These are phyloP conservation scores for Pseudogymnoascus sp. DNA, from an alignment of 2,329 filamentous ascomycete genomes.

Conservation along the genomic window DNA sequence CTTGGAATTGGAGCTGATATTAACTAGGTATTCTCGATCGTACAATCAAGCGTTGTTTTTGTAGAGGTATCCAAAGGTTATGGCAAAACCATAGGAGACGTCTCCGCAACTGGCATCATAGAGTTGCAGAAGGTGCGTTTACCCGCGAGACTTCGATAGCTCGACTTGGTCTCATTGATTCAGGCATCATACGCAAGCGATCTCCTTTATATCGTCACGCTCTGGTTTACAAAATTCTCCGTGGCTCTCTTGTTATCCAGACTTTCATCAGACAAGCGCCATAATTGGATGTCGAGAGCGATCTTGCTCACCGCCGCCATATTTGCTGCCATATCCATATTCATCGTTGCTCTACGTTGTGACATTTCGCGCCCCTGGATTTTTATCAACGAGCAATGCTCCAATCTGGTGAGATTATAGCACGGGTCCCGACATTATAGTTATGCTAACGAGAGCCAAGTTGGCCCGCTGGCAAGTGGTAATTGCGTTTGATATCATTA, in stretches of 20 bases:
- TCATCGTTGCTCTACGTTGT: conserved; percentile 35
- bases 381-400: conserved; percentile 25
- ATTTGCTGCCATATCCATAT: conserved; percentile 32
- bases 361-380: conserved; percentile 31
- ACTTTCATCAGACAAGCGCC: conserved; percentile 34
- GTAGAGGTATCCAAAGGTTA: conserved; percentile 31
- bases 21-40: conserved; percentile 26
- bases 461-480: conserved; percentile 32
- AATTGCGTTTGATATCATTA: conserved; percentile 32
- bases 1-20: conserved; percentile 14
- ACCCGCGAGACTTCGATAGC: not conserved
- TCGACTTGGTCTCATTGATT: not conserved
- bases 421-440: not conserved
- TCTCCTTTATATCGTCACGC: conserved; percentile 33
- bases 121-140: conserved; percentile 30
- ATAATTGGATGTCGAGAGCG: conserved; percentile 29
- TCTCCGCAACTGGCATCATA: conserved; percentile 16
- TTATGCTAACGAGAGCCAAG: conserved; percentile 16
- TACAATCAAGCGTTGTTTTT: conserved; percentile 32
- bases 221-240: conserved; percentile 36
- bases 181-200: conserved; percentile 33
- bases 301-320: conserved; percentile 30
- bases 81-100: conserved; percentile 27
- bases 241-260: conserved; percentile 36
- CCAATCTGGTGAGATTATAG: conserved; percentile 24